Base-by-base conservation (phyloP, 2,329 filamentous ascomycete species). In the Cryoendolithus antarcticus region DNA sequence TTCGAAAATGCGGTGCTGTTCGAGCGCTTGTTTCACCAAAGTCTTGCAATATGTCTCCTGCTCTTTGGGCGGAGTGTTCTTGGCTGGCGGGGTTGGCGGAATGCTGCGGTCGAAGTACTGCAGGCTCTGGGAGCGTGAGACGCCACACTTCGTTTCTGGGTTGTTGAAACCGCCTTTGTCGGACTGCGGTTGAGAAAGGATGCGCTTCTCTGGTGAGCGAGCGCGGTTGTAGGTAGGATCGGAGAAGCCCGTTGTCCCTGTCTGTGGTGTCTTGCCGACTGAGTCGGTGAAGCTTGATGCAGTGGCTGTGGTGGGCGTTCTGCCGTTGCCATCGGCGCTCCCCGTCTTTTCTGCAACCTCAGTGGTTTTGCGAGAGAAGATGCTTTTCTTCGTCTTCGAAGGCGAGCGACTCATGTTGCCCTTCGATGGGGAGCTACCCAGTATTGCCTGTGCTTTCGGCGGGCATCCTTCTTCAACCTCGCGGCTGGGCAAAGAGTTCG, bases 31-130 rank as follows among this genome's bases (percentile, higher is more conserved):
- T 19, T 32, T 8, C 13, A 32, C 13, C 30, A 11, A 6, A 6
- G n/a, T 32, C 30, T 32, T 32, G n/a, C 4, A 1, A 27, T 39
- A 2, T 19, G 9, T 19, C 9, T 30, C 40, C 21, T 46, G 47
- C 29, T 53, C 40, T 6, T 54, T 47, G 2, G 61, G 62, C 27
- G 64, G 64, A 1, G 64, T 67, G 42, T 66, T 60, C 41, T 67
- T 67, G 10, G 58, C 52, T 4, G 62, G 63, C 12, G 64, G 64
- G 2, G 63, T 65, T 5, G 64, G 63, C 9, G 63, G 56, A 4
- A 45, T 31, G n/a, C 37, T 35, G 9, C 40, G 29, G 32, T 58
- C 52, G 27, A 51, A 43, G 43, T 55, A 54, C 32, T 52, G 52
- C 10, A 57, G 39, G 38, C 50, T 54, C 37, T 51, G 46, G 9